Evolutionary conservation across 1,284 basidiomycete genomes (phyloP), one percentile per base, ranked within the genome.

Genomic region (Anthracocystis panici-leucophaei): DNA sequence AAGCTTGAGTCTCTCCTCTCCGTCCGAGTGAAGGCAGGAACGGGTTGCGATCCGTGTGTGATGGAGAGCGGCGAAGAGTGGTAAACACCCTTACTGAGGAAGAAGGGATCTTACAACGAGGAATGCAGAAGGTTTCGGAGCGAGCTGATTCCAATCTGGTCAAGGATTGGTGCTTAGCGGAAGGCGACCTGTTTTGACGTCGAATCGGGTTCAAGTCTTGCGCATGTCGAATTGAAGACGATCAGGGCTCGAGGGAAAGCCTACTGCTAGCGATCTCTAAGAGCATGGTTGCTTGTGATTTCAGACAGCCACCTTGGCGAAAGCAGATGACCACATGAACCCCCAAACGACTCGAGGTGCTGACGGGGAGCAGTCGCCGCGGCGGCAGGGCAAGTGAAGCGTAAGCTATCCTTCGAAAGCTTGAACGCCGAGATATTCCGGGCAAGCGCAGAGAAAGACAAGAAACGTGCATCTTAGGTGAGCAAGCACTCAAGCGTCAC

Each of bases 391-490:
- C 7, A 33, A 33, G 33, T 33, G 2, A 12, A 38, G 12, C 14
- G 33, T 33, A 6, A 38, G 35, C 35, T 38, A 12, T 38, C 5
- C 35, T 38, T 38, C 14, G 35, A 27, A 38, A 38, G 20, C 20
- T 53, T 54, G 52, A 54, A 54, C 52, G 52, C 52, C 52, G 52
- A 54, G 52, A 18, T 54, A 27, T 54, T 40, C 52, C 52, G 40
- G 38, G 21, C 38, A 27, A n/a, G 52, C 29, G 48, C 48, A 50
- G 12, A 16, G 14, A 38, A 48, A 29, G 27, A 20, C 11, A 18
- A 35, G n/a, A 25, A 14, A 51, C 6, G 6, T 20, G 51, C 38
- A 10, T 25, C 7, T 42, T 54, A 54, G 52, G 23, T 54, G 52
- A 54, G 52, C 40, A 9, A 10, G 16, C 35, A 2, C 14, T 38